These are phyloP conservation scores for Fusarium kyushuense DNA, from an alignment of 2,329 filamentous ascomycete species.

Conservation along the genomic window DNA sequence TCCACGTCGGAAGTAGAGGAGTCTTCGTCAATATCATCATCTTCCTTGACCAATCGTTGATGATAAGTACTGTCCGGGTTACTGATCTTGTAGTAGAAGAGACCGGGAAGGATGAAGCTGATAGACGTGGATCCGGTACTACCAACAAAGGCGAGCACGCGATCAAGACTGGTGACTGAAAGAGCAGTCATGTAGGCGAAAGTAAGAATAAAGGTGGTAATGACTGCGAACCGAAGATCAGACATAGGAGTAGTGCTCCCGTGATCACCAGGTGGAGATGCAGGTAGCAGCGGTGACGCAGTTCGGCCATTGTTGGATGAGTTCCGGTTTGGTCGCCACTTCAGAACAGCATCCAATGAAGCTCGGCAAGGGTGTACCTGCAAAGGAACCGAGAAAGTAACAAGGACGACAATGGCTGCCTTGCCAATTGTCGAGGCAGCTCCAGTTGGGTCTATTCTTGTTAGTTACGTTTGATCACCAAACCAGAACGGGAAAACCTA, in stretches of 20 bases:
- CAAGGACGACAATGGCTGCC: slow-evolving; percentile 93
- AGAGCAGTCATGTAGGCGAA: slow-evolving; percentile 89
- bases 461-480: slow-evolving; percentile 36
- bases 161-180: slow-evolving; percentile 88
- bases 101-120: slow-evolving; percentile 92
- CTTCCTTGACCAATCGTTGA: slow-evolving; percentile 88
- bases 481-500: slow-evolving; percentile 58
- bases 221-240: slow-evolving; percentile 87
- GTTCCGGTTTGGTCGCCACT: slow-evolving; percentile 79
- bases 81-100: slow-evolving; percentile 99
- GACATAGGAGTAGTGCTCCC: slow-evolving; percentile 74
- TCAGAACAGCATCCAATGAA: slow-evolving; percentile 93
- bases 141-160: slow-evolving; percentile 94
- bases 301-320: slow-evolving; percentile 55
- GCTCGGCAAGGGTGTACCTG: slow-evolving; percentile 97
- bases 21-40: slow-evolving; percentile 81
- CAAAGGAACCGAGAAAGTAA: slow-evolving; percentile 95
- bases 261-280: slow-evolving; percentile 60
- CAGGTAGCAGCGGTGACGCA: slow-evolving; percentile 58
- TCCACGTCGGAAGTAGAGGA: slow-evolving; percentile 63
- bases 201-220: slow-evolving; percentile 88
- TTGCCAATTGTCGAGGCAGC: slow-evolving; percentile 91
- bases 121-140: slow-evolving; percentile 95
- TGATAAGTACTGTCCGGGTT: slow-evolving; percentile 88
- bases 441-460: slow-evolving; percentile 53